Conservation (phyloP, 1,139 yeast genomes). For the Pichia norvegensis region DNA sequence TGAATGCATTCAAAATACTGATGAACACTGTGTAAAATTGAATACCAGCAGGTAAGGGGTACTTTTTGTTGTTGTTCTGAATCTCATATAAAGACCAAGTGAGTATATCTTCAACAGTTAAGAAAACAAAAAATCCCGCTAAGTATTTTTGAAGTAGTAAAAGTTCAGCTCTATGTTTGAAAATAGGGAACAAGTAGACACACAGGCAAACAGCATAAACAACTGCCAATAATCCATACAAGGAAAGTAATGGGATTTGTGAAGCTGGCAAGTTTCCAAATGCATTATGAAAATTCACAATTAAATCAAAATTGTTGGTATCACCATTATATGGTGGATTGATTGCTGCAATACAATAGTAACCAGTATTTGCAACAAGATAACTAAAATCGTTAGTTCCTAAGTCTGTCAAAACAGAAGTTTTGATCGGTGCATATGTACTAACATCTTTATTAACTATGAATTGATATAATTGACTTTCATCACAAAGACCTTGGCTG, state of each 20-base stretch:
- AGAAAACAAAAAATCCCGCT: constrained; percentile 74
- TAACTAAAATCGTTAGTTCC: constrained; percentile 61
- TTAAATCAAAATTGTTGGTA: constrained; percentile 43
- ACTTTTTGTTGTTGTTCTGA: constrained; percentile 51
- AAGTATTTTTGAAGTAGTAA: constrained; percentile 87
- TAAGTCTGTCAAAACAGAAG: constrained; percentile 45
- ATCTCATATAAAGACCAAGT: constrained; percentile 91
- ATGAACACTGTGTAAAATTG: constrained; percentile 69
- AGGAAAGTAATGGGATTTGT: constrained; percentile 84
- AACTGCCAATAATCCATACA: constrained; percentile 79
- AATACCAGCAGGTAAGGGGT: constrained; percentile 49
- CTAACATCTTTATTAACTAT: constrained; percentile 38
- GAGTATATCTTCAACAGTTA: constrained; percentile 77
- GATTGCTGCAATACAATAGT: constrained; percentile 79
- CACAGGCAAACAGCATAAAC: constrained; percentile 77
- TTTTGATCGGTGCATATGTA: constrained; percentile 42
- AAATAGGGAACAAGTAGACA: constrained; percentile 77
- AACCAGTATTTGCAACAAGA: constrained; percentile 68
- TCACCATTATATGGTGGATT: constrained; percentile 29
- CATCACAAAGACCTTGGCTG: constrained; percentile 46
- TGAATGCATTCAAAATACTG: constrained; percentile 69
- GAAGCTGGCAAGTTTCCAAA: constrained; percentile 85
- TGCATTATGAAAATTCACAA: constrained; percentile 78
- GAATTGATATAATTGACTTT: constrained; percentile 52
- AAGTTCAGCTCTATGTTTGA: constrained; percentile 79